Evolutionary conservation across 805 yeast species (phyloP).

Genomic region (Lipomyces orientalis): DNA sequence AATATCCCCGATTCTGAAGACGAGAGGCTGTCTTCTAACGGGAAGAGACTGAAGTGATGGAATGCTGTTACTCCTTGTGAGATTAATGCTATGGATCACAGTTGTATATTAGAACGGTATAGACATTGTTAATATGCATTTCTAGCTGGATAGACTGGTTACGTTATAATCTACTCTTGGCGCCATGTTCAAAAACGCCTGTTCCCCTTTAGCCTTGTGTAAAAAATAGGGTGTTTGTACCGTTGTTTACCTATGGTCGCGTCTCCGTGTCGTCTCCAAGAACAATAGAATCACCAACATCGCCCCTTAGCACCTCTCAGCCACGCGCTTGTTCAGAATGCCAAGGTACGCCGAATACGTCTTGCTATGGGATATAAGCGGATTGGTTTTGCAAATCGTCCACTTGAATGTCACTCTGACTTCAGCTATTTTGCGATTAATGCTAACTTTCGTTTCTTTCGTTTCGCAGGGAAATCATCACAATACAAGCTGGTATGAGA

Average conservation of each 20-base stretch:
- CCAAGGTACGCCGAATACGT: slow-evolving; percentile 19
- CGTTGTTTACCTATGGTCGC: slow-evolving; percentile 14
- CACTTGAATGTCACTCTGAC: not conserved
- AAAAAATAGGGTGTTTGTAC: slow-evolving; percentile 1
- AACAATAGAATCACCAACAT: not conserved
- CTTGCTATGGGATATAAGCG: not conserved
- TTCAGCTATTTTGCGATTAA: not conserved
- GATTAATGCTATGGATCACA: not conserved
- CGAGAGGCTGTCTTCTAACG: not conserved
- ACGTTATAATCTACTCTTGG: not conserved
- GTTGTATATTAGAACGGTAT: not conserved
- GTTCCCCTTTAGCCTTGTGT: not conserved
- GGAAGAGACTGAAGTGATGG: not conserved
- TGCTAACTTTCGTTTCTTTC: not conserved
- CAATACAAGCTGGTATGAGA: slow-evolving; percentile 40
- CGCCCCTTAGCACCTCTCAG: not conserved
- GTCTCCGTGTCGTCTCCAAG: not conserved
- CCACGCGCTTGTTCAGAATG: slow-evolving; percentile 4
- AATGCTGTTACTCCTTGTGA: not conserved
- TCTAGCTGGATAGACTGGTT: too few species aligned
- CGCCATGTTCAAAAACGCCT: too few species aligned
- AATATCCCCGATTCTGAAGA: not conserved
- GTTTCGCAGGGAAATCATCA: slow-evolving; percentile 39
- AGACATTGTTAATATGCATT: not conserved
- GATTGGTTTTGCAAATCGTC: not conserved